Evolutionary conservation across 2,329 filamentous ascomycete genomes (phyloP), one percentile per base, ranked within the genome.

Genomic region (Verticillium zaregamsianum): DNA sequence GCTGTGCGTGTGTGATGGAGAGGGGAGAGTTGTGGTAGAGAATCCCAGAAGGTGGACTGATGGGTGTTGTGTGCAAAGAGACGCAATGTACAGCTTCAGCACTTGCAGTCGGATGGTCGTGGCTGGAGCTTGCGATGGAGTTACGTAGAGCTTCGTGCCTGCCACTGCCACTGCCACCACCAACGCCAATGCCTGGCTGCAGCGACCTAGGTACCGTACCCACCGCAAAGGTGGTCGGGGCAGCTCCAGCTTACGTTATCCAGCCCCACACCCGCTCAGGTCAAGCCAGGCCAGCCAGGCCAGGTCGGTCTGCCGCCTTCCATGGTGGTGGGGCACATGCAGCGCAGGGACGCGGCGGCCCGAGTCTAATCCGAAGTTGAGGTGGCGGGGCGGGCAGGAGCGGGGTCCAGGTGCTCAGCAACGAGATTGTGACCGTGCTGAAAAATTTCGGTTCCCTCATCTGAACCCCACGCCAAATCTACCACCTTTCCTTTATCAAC

Each of bases 361-460:
- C 65, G 59, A 63, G 33, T 45, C 66, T 68, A 64, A 59, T 68
- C 66, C 67, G 64, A 59, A 45, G 59, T 32, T 57, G 60, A 59
- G 58, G 58, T 28, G 62, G 57, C 58, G 15, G 59, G 62, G 63
- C 59, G 61, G 59, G 59, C 55, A 62, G 55, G 59, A 37, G 58
- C 62, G 64, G 62, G 62, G 62, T 64, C 62, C 60, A 62, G 64
- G 64, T 62, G 32, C 37, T 35, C 60, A 31, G 54, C 31, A 55
- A 55, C 62, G 63, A 62, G 63, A 65, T 65, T 60, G 25, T 31
- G 54, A 15, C 54, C n/a, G 54, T 55, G 54, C 54, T 55, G 54
- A 76, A 76, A 75, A 75, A 75, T 74, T 74, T 75, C 73, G 71
- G 71, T 72, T 73, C 76, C 74, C 75, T 74, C 75, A 76, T 75